Base-by-base conservation (phyloP, 2,329 filamentous ascomycete species). In the Phaeophleospora eucalypticola region DNA sequence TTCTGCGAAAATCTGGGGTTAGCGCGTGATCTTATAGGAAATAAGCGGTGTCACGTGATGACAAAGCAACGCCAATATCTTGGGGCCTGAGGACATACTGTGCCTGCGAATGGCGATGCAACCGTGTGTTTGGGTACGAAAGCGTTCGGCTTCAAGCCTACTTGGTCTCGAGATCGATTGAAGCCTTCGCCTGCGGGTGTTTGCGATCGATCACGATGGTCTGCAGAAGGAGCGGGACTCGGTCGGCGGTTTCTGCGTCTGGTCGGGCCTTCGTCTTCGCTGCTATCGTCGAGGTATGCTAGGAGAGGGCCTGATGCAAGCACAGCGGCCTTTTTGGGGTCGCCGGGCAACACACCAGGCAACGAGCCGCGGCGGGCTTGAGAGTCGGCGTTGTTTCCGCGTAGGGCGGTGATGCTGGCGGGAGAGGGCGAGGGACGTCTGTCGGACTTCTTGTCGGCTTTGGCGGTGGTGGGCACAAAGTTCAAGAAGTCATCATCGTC, bases 41-140 rank as follows among this genome's bases (percentile, higher is more conserved):
- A n/a, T n/a, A 12, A 29, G 24, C 7, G 6, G 9, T 4, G 41
- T 53, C 53, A 56, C 53, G 53, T 54, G 53, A 53, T 43, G 19
- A 19, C 16, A 18, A 7, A 4, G 9, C 19, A 43, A 14, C 9
- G 4, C 16, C 15, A n/a, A n/a, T n/a, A n/a, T n/a, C n/a, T n/a
- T n/a, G n/a, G n/a, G n/a, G n/a, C n/a, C n/a, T 7, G 24, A 15
- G 20, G 32, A 41, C 53, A 49, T 45, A 56, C 53, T 21, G 63
- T 65, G 36, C 63, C 63, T n/a, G 63, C 63, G 40, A 65, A 65
- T 8, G 63, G 52, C 35, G 61, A 64, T 8, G 63, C 63, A 8
- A 65, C 63, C 15, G 63, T 65, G 45, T 65, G 62, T n/a, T 43
- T 47, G 38, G 50, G 49, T 4, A 60, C 57, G 9, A 48, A 45